These are phyloP conservation scores for Aureobasidium melanogenum DNA, from an alignment of 2,329 filamentous ascomycete genomes.

Conservation along the genomic window DNA sequence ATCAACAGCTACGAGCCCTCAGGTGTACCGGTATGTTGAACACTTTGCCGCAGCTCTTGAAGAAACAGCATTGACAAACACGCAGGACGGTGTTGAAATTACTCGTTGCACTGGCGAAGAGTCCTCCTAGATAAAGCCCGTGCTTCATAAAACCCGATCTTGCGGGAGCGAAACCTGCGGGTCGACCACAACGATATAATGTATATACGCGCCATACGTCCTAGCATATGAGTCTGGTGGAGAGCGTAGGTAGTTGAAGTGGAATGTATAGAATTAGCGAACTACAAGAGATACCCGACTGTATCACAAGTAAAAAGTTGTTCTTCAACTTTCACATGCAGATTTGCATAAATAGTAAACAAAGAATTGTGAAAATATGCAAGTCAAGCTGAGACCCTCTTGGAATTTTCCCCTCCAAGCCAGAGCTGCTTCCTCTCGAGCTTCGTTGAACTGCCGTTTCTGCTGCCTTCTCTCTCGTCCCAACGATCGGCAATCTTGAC, in stretches of 20 bases:
- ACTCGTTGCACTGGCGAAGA: slow-evolving; percentile 46
- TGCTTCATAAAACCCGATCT: background rate
- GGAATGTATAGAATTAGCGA: background rate
- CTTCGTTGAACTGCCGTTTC: background rate
- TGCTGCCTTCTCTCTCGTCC: background rate
- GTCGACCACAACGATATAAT: background rate
- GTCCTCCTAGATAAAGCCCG: slow-evolving; percentile 9
- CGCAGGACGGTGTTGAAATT: slow-evolving; percentile 58
- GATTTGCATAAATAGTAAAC: background rate
- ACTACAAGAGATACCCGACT: slow-evolving; percentile 2
- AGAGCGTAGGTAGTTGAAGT: background rate
- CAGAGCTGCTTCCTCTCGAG: background rate
- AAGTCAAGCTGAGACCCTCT: background rate
- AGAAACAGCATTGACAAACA: background rate
- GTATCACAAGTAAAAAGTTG: slow-evolving; percentile 1
- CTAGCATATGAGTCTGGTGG: background rate
- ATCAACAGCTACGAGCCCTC: slow-evolving; percentile 60
- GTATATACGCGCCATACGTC: slow-evolving; percentile 4
- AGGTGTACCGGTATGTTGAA: slow-evolving; percentile 51
- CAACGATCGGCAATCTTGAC: slow-evolving; percentile 7
- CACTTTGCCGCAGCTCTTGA: background rate
- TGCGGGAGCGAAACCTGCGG: slow-evolving; percentile 7
- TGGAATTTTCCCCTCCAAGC: background rate
- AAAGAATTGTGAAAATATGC: background rate
- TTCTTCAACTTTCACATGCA: background rate